phyloP scores from a whole-genome alignment of 768 basidiomycete genomes.

The Pisolithus microcarpus region DNA sequence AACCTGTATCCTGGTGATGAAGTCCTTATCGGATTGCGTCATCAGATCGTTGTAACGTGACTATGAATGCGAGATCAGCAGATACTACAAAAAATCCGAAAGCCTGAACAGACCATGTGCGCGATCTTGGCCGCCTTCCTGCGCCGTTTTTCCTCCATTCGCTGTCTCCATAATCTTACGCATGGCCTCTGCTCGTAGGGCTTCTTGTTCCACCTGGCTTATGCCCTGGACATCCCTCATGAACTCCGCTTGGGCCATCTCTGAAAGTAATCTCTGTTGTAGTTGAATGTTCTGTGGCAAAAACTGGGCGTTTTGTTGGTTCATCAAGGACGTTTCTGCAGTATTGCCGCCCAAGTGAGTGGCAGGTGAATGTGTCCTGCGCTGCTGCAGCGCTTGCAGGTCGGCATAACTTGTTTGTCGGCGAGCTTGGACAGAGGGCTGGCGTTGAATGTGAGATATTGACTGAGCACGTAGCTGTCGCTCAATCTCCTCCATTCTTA shows the following conservation, averaged over 20 bases:
- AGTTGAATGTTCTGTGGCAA: slow-evolving; percentile 60
- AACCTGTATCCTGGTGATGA: slow-evolving; percentile 98
- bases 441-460: slow-evolving; percentile 41
- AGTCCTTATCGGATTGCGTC: slow-evolving; percentile 98
- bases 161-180: slow-evolving; percentile 88
- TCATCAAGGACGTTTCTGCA: slow-evolving; percentile 30
- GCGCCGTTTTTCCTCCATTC: slow-evolving; percentile 78
- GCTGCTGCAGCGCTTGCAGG: slow-evolving; percentile 42
- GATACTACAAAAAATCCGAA: neutral
- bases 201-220: slow-evolving; percentile 58
- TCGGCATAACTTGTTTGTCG: slow-evolving; percentile 40
- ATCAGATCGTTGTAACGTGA: slow-evolving; percentile 91
- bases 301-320: slow-evolving; percentile 49
- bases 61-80: slow-evolving; percentile 31
- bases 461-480: slow-evolving; percentile 52
- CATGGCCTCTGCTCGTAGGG: slow-evolving; percentile 70
- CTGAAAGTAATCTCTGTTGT: slow-evolving; percentile 70
- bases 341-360: slow-evolving; percentile 21
- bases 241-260: slow-evolving; percentile 67
- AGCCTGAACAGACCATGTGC: slow-evolving; percentile 57
- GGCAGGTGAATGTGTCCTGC: slow-evolving; percentile 46
- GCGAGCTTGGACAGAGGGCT: slow-evolving; percentile 32
- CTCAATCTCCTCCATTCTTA: slow-evolving; percentile 59
- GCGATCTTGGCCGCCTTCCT: slow-evolving; percentile 80
- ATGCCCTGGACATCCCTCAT: slow-evolving; percentile 56